These are phyloP conservation scores for Penicillium psychrosexuale DNA, from an alignment of 2,329 filamentous ascomycete species.

Conservation along the genomic window DNA sequence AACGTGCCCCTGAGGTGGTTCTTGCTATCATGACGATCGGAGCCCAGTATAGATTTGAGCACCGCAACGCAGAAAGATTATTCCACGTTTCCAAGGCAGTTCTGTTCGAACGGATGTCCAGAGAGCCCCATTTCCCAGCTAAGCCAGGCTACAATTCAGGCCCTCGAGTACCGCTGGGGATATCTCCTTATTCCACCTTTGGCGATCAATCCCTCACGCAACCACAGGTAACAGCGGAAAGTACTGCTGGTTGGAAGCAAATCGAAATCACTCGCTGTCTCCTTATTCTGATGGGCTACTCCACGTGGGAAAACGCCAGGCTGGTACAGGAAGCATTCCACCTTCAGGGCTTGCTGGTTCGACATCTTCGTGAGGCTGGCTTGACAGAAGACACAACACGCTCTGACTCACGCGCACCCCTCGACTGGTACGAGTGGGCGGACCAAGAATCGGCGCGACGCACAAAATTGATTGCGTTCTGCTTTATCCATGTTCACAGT, in stretches of 20 bases:
- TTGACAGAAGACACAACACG: slow-evolving; percentile 26
- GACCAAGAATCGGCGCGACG: slow-evolving; percentile 36
- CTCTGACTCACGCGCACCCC: slow-evolving; percentile 21
- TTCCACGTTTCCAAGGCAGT: slow-evolving; percentile 61
- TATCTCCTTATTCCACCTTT: slow-evolving; percentile 14
- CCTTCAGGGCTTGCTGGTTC: slow-evolving; percentile 31
- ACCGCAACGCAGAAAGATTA: slow-evolving; percentile 30
- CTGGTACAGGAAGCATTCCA: slow-evolving; percentile 33
- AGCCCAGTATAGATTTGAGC: slow-evolving; percentile 51
- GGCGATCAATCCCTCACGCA: slow-evolving; percentile 10
- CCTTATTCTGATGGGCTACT: slow-evolving; percentile 32
- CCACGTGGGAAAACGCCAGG: slow-evolving; percentile 33
- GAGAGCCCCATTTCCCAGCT: slow-evolving; percentile 19
- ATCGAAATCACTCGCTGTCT: slow-evolving; percentile 33
- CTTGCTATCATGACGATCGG: slow-evolving; percentile 64
- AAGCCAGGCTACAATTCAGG: slow-evolving; percentile 13
- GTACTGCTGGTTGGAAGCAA: slow-evolving; percentile 19
- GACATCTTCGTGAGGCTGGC: slow-evolving; percentile 30
- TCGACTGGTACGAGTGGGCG: slow-evolving; percentile 38
- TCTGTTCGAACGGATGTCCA: slow-evolving; percentile 57
- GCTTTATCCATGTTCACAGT: slow-evolving; percentile 40
- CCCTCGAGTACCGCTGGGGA: slow-evolving; percentile 18
- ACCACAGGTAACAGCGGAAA: slow-evolving; percentile 12
- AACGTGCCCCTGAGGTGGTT: slow-evolving; percentile 66
- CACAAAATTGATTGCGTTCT: slow-evolving; percentile 39